Base-by-base conservation (phyloP, 768 basidiomycete genomes). In the button mushroom (Agaricus bisporus) region DNA sequence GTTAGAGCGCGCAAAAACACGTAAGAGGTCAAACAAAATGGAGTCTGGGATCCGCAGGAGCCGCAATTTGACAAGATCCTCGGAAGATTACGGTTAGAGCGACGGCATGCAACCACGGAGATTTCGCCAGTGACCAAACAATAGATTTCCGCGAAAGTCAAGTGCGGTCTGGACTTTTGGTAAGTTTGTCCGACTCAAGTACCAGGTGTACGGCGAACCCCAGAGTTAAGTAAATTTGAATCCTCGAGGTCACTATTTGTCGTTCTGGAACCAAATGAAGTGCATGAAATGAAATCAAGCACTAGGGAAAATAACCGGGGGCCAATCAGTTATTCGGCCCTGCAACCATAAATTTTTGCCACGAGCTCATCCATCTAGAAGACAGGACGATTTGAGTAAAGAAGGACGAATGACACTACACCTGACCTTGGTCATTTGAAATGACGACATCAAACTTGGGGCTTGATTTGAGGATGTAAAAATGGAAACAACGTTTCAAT, bases 401-500 rank as follows among this genome's bases (percentile, higher is more conserved):
- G 44, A 28, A 45, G 7, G 28, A 29, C 25, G n/a, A 45, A 28
- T 2, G 4, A 10, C n/a, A 41, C 29, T n/a, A 18, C 29, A 41
- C 39, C 38, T 50, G 39, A 41, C n/a, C 49, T 26, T 20, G 18
- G n/a, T 3, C 22, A 22, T 22, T 22, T 22, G 4, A 50, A 11
- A 14, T 39, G 8, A 18, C 12, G 8, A 32, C 32, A 32, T 44
- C 32, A 22, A 22, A 3, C 42, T 32, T 25, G 11, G 4, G 28
- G 20, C 28, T 35, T 41, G 17, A 22, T 28, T 51, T 32, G 37
- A 42, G 42, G 48, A 4, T 47, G 29, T 7, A 28, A 26, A 41
- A 29, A 28, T 22, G 26, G 28, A 45, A 25, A 38, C 25, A 54
- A 47, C 53, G 48, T 48, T 48, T 48, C 35, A 54, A 41, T 54